Evolutionary conservation across 768 basidiomycete genomes (phyloP).

Genomic region (Tulasnella sp.): DNA sequence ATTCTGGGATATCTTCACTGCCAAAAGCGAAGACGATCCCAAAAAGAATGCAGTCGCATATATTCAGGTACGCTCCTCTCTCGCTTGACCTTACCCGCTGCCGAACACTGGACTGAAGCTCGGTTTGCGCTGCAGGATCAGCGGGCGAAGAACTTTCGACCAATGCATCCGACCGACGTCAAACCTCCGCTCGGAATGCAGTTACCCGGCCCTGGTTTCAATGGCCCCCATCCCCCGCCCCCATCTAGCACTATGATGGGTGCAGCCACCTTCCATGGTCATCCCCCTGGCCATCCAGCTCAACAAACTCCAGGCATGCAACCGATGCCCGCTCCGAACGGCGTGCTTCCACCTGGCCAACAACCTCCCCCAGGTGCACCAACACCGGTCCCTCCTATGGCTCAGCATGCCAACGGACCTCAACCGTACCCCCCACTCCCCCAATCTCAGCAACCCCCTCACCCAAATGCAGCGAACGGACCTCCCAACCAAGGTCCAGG

Average conservation of each 20-base stretch:
- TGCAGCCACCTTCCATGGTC: background rate
- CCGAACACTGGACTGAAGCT: background rate
- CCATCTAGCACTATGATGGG: background rate
- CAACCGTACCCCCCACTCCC: slow-evolving; percentile 8
- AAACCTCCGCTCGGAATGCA: background rate
- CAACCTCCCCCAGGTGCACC: slow-evolving; percentile 1
- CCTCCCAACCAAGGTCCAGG: background rate
- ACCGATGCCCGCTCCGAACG: background rate
- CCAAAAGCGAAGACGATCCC: slow-evolving; percentile 1
- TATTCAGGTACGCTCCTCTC: background rate
- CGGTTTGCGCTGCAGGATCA: background rate
- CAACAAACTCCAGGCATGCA: slow-evolving; percentile 4
- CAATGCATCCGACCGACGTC: background rate
- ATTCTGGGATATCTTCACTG: slow-evolving; percentile 15
- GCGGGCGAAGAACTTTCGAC: background rate
- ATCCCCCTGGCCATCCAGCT: background rate
- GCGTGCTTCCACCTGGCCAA: background rate
- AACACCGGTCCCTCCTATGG: background rate
- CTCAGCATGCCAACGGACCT: background rate
- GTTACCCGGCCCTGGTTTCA: background rate
- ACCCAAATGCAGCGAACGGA: background rate
- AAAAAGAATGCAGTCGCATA: background rate
- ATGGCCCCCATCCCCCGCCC: slow-evolving; percentile 1
- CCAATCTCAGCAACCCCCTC: slow-evolving; percentile 8
- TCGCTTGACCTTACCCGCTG: background rate